These are phyloP conservation scores for Tylopilus plumbeoviolaceoides DNA, from an alignment of 768 basidiomycete genomes.

Conservation along the genomic window DNA sequence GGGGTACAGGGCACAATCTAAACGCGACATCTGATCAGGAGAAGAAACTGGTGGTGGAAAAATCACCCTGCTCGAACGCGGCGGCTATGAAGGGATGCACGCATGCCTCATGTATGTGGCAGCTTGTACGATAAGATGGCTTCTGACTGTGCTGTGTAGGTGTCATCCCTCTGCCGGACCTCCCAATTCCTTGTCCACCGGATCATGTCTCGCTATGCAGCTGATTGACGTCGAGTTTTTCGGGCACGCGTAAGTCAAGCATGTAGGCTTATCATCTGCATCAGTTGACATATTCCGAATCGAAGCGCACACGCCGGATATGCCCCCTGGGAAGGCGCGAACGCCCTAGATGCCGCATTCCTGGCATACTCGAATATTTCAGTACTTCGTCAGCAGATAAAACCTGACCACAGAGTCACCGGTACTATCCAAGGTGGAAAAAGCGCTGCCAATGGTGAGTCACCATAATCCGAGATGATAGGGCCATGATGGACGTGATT, in stretches of 20 bases:
- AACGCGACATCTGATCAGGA: constrained; percentile 37
- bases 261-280: neutral
- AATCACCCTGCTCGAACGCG: constrained; percentile 64
- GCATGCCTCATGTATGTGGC: constrained; percentile 63
- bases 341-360: constrained; percentile 87
- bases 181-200: constrained; percentile 45
- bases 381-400: constrained; percentile 81
- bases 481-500: neutral
- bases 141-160: constrained; percentile 39
- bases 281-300: constrained; percentile 5
- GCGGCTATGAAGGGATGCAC: constrained; percentile 80
- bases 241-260: constrained; percentile 58
- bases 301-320: constrained; percentile 73
- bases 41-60: constrained; percentile 83
- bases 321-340: constrained; percentile 82
- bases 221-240: constrained; percentile 64
- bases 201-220: constrained; percentile 61
- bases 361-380: constrained; percentile 77
- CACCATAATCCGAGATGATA: neutral
- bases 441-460: constrained; percentile 65
- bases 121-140: constrained; percentile 5
- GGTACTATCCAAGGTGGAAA: constrained; percentile 69
- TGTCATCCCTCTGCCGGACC: constrained; percentile 67
- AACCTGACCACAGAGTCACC: constrained; percentile 75
- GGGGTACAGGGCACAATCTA: neutral